phyloP scores from a whole-genome alignment of 2,329 filamentous ascomycete species.

The Phoma sp. region DNA sequence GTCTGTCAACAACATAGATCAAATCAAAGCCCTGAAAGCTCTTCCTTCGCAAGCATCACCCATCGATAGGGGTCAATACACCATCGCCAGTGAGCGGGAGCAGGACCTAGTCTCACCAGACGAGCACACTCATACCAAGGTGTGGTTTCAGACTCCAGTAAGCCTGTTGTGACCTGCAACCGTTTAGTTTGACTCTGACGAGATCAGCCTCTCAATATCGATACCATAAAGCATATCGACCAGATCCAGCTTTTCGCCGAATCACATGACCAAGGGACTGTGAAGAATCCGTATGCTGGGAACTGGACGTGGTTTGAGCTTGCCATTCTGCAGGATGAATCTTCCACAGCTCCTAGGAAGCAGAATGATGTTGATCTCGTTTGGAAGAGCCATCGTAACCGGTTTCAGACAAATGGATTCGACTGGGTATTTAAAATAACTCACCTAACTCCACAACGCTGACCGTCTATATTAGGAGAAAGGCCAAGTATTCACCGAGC shows the following conservation, averaged over 20 bases:
- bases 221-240: neutral
- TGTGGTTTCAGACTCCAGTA: constrained; percentile 1
- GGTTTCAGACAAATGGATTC: neutral
- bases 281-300: neutral
- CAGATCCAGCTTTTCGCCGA: neutral
- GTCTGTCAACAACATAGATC: neutral
- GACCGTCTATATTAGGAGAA: neutral
- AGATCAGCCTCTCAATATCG: neutral
- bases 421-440: neutral
- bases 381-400: constrained; percentile 2
- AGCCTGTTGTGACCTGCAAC: no score
- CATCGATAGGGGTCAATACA: neutral
- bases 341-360: neutral
- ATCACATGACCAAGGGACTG: neutral
- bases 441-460: neutral
- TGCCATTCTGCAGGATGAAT: neutral
- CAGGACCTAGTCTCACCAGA: neutral
- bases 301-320: constrained; percentile 5
- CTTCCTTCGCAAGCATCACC: neutral
- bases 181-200: no score
- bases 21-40: neutral
- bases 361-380: neutral
- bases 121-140: neutral
- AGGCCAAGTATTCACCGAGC: neutral
- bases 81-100: neutral